phyloP scores from a whole-genome alignment of 2,329 filamentous ascomycete species.

The Colletotrichum endophyticum region DNA sequence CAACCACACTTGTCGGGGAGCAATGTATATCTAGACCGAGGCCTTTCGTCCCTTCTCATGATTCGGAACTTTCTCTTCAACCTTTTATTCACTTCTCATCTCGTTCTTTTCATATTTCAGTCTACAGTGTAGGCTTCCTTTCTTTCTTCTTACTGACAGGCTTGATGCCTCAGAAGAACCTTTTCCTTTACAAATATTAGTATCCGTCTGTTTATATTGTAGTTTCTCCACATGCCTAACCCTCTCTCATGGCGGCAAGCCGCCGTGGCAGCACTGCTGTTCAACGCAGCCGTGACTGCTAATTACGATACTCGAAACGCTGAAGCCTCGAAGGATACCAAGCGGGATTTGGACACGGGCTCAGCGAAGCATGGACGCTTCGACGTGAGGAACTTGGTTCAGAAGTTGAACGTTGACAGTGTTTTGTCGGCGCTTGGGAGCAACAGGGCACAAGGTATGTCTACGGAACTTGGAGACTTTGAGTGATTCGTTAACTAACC shows the following conservation, averaged over 20 bases:
- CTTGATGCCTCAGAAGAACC: slow-evolving; percentile 8
- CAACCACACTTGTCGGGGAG: not conserved
- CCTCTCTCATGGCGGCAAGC: slow-evolving; percentile 9
- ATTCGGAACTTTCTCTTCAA: not conserved
- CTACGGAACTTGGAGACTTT: not conserved
- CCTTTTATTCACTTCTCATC: not conserved
- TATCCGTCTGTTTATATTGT: too few species aligned
- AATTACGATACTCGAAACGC: not conserved
- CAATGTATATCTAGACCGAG: slow-evolving; percentile 1
- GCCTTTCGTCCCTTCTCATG: not conserved
- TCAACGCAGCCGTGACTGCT: slow-evolving; percentile 11
- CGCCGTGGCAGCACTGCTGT: slow-evolving; percentile 9
- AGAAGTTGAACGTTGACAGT: not conserved
- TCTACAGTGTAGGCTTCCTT: not conserved
- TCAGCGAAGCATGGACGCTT: not conserved
- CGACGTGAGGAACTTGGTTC: not conserved
- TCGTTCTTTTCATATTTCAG: not conserved
- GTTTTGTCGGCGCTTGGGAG: not conserved
- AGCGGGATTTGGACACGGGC: not conserved
- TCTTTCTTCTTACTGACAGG: not conserved
- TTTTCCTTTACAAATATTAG: not conserved
- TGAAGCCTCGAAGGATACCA: not conserved
- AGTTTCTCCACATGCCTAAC: not conserved
- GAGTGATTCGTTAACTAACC: not conserved
- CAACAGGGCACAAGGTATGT: not conserved